Evolutionary conservation across 148 eudicot species (phyloP), one percentile per base, ranked within the genome.

Genomic region (Vaccinium corymbosum): DNA sequence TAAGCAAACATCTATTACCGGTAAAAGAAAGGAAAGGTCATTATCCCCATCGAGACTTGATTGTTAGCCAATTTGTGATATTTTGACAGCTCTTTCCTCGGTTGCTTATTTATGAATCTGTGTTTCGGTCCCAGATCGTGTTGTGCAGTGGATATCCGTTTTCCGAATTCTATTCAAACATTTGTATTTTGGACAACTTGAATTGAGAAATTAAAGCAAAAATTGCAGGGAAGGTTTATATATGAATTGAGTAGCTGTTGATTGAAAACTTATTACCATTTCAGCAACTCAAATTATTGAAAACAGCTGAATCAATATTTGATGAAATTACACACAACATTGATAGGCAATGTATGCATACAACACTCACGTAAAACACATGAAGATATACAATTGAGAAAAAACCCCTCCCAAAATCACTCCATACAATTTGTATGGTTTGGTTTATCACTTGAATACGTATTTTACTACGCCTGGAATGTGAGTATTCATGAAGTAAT

Each of bases 11-110:
- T 80, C 87, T 6, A 3, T 81, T 51, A 86, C 89, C 0, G 90
- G 94, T 79, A 92, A 92, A 86, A 86, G 94, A 85, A 90, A 90
- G 86, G 94, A 90, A 83, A 92, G 92, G 81, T 88, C 84, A 15
- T 81, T 82, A 2, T 88, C 85, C 48, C 85, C 86, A 3, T 78
- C 78, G 13, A 38, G 57, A 38, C 42, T 17, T 38, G 50, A 73
- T 42, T 73, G 77, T 38, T 73, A 17, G 77, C 77, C 8, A 32
- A 32, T 7, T 1, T 15, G 46, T 70, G 42, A 32, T 70, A 14
- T 14, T 35, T 29, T 27, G 14, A 4, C 42, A 4, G 19, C 20
- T 46, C 4, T 66, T 66, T 66, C 72, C 9, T 66, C 72, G 11
- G 29, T 25, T 66, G n/a, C 15, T 11, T 9, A n/a, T 66, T 66